Conservation (phyloP, 2,329 filamentous ascomycete species). For the Apiospora hydei region DNA sequence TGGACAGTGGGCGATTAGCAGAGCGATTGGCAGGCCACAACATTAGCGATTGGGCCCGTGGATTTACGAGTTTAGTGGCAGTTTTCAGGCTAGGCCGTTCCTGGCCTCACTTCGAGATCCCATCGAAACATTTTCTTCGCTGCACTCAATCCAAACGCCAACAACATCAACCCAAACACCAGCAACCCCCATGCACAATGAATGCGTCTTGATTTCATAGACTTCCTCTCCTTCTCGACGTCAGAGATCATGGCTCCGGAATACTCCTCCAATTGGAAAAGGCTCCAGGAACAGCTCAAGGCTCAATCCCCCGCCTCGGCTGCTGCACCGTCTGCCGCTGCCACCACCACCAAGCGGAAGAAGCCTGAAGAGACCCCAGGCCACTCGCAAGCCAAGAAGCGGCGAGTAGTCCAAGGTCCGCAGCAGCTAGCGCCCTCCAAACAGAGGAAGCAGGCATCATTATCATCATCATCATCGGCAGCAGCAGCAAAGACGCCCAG, state of each 20-base stretch:
- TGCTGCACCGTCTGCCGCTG: constrained; percentile 33
- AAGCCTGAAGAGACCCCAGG: constrained; percentile 33
- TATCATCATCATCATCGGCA: neutral
- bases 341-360: constrained; percentile 51
- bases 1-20: too few relatives aligned
- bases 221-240: neutral
- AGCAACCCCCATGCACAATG: neutral
- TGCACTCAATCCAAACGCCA: neutral
- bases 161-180: neutral
- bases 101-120: constrained; percentile 2
- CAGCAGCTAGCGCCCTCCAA: constrained; percentile 34
- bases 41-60: neutral
- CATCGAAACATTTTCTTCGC: neutral
- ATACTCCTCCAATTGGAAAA: constrained; percentile 80
- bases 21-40: neutral
- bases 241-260: constrained; percentile 49
- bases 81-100: constrained; percentile 6
- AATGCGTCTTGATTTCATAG: neutral
- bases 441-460: constrained; percentile 27
- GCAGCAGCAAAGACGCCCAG: constrained; percentile 28
- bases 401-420: constrained; percentile 26
- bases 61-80: too few relatives aligned
- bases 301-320: constrained; percentile 46
- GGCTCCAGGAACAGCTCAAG: constrained; percentile 70
- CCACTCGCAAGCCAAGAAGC: constrained; percentile 35